Base-by-base conservation (phyloP, 2,329 filamentous ascomycete genomes). In the Xylariaceae sp. region DNA sequence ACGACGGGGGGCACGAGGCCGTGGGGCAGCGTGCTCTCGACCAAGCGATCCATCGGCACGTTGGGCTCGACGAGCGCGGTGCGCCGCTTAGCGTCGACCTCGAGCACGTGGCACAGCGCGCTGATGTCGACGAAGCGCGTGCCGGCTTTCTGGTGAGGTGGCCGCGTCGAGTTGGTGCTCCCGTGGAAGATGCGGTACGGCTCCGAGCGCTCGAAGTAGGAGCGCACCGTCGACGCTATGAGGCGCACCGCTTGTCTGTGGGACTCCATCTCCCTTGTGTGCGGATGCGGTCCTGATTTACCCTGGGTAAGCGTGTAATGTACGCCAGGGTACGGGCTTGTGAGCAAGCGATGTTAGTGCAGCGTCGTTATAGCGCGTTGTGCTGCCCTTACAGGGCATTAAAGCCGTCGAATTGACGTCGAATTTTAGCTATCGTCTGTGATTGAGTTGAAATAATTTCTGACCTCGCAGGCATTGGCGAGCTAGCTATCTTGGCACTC, bases 131-230 rank as follows among this genome's bases (percentile, higher is more conserved):
- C 78, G 55, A 76, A 75, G 56, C 71, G 74, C 60, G 65, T 70
- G 56, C 65, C 62, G 46, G 70, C 69, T 42, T 73, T 73, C 42
- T 69, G 64, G 65, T 75, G 65, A 74, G 82, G 57, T 74, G 81
- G 81, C 4, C 81, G 85, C 45, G 89, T 92, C 68, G 83, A 88
- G 77, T 92, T 92, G 50, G 89, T 91, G 41, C 85, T 87, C 65
- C 89, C 89, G 77, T 92, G 89, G 71, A 81, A 86, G 76, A 93
- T 90, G 60, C 89, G 84, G 77, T 89, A 93, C 20, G 87, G 82
- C 68, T 79, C 74, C 46, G 73, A 71, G 46, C 75, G 71, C 56
- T 77, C 73, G 68, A 79, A 82, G 71, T 78, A 79, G 67, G 73
- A 65, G 56, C 77, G 75, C 48, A 83, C 79, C 5, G 79, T 72